These are phyloP conservation scores for Pterula multifida DNA, from an alignment of 1,284 basidiomycete species.

Conservation along the genomic window DNA sequence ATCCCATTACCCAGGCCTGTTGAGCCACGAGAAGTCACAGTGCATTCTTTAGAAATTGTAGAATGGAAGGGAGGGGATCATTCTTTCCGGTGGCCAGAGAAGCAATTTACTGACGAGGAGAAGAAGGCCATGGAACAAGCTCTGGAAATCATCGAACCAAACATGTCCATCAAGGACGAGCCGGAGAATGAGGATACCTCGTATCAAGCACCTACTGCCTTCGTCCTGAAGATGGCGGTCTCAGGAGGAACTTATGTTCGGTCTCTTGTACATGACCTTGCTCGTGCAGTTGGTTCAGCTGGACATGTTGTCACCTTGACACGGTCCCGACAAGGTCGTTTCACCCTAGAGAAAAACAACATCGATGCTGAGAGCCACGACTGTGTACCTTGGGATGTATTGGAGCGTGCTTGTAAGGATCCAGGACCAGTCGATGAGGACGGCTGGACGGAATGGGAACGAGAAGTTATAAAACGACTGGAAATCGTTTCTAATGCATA, in stretches of 20 bases:
- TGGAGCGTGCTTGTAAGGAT: constrained; percentile 48
- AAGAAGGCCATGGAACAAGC: constrained; percentile 59
- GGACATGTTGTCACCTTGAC: constrained; percentile 87
- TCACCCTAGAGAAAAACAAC: constrained; percentile 36
- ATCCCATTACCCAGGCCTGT: constrained; percentile 90
- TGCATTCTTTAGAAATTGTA: constrained; percentile 67
- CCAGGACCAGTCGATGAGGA: constrained; percentile 44
- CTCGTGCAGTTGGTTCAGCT: constrained; percentile 69
- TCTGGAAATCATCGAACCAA: constrained; percentile 31
- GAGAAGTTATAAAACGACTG: constrained; percentile 49
- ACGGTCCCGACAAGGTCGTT: constrained; percentile 76
- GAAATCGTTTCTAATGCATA: constrained; percentile 29
- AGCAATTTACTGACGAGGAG: constrained; percentile 57
- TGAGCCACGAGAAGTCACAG: constrained; percentile 73
- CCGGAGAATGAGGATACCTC: constrained; percentile 19
- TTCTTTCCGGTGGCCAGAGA: constrained; percentile 60
- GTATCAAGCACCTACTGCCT: constrained; percentile 56
- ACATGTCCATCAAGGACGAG: constrained; percentile 21
- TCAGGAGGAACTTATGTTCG: constrained; percentile 96
- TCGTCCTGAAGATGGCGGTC: constrained; percentile 83
- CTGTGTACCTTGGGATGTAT: constrained; percentile 76
- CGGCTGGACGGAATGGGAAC: constrained; percentile 63
- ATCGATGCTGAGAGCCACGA: constrained; percentile 29
- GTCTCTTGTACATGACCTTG: constrained; percentile 85
- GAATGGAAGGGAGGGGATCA: constrained; percentile 63